Percentiles rank a stretch among this genome's conserved stretches.
These are phyloP conservation scores for Mycena metata DNA, from an alignment of 768 basidiomycete species.

Conservation along the genomic window DNA sequence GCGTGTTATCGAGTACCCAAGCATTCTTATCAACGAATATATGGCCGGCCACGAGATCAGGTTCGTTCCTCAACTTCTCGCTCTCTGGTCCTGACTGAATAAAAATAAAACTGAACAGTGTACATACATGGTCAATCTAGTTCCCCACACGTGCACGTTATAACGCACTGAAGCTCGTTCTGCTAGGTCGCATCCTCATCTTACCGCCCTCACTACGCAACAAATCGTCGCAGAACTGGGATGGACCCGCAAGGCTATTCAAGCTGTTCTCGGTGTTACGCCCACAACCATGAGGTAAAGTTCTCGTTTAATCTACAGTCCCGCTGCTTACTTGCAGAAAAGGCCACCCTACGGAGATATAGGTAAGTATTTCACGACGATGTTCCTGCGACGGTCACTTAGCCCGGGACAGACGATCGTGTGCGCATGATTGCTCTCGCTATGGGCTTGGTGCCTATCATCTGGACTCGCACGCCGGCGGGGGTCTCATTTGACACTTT, in stretches of 20 bases:
- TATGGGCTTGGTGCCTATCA: constrained; percentile 92
- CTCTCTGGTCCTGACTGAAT: too few species aligned
- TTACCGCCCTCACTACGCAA: constrained; percentile 80
- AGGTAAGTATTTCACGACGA: constrained; percentile 51
- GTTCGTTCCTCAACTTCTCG: too few species aligned
- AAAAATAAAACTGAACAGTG: too few species aligned
- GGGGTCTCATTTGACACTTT: constrained; percentile 28
- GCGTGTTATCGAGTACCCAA: constrained; percentile 83
- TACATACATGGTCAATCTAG: too few species aligned
- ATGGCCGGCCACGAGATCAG: constrained; percentile 85
- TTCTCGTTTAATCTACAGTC: not conserved
- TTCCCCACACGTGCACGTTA: too few species aligned
- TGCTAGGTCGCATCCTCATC: constrained; percentile 39
- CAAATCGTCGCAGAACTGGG: constrained; percentile 95
- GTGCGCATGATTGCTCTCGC: constrained; percentile 91
- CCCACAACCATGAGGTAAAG: constrained; percentile 76
- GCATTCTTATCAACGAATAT: constrained; percentile 83
- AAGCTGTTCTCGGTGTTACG: constrained; percentile 78
- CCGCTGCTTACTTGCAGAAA: not conserved
- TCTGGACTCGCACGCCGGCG: constrained; percentile 73
- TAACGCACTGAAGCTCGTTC: constrained; percentile 18
- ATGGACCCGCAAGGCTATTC: constrained; percentile 91
- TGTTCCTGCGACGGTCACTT: constrained; percentile 2
- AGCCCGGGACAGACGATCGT: constrained; percentile 75
- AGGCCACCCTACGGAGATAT: constrained; percentile 85